Evolutionary conservation across 1,284 basidiomycete genomes (phyloP), one percentile per base, ranked within the genome.

Genomic region (Ustilago xerochloae): DNA sequence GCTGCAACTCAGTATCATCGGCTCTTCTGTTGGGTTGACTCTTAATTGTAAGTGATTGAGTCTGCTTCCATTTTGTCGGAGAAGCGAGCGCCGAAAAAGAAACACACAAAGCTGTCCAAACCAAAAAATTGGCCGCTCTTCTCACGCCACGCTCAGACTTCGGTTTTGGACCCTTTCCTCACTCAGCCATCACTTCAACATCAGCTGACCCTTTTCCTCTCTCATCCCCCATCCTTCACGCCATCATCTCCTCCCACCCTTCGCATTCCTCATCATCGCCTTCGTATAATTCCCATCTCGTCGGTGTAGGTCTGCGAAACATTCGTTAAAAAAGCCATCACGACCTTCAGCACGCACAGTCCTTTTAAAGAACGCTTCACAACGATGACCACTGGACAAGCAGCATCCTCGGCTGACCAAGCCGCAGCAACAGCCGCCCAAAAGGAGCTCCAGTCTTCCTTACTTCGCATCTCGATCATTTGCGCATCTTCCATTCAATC

Each of bases 401-500:
- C 45, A 22, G 5, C 52, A 3, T 45, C 29, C 22, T 22, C 57
- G 6, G 56, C 46, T 46, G 51, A 47, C 15, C 56, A 60, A n/a
- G 51, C 55, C n/a, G n/a, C n/a, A n/a, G n/a, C n/a, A n/a, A n/a
- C n/a, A n/a, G n/a, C n/a, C 12, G 64, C 64, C 43, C 48, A 72
- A 32, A 63, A 56, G 57, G 68, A 64, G 46, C 64, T 81, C 29
- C 79, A 77, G 58, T 76, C 77, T 30, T 76, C 75, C 26, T 57
- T 81, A 26, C 69, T 81, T 54, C 72, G 79, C 47, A 68, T 77
- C 48, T 76, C 75, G 33, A 74, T 81, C 66, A 73, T 81, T 45
- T 78, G 79, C 52, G 77, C 79, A 20, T 72, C 79, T 24, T 81
- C 79, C 32, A 66, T 79, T 22, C 68, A 78, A 30, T 74, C 77